Percentiles rank a stretch among this genome's conserved stretches.
Conservation (phyloP, 495 filamentous ascomycete genomes). For the Zalerion maritima region DNA sequence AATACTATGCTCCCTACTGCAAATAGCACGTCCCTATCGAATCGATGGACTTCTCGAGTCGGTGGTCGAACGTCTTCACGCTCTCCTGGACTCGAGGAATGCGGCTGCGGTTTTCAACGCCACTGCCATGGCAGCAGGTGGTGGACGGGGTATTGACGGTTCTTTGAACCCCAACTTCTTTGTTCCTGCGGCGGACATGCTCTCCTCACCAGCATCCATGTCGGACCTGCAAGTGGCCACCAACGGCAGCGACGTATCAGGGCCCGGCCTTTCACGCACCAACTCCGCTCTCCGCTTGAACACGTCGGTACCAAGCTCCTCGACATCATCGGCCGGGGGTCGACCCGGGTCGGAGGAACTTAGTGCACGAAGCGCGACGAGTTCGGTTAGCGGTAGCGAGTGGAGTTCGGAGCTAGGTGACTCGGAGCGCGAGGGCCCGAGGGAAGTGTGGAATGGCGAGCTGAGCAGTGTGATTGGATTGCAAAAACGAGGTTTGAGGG, state of each 20-base stretch:
- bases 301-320: conserved; percentile 17
- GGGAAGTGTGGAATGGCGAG: conserved; percentile 68
- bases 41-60: conserved; percentile 86
- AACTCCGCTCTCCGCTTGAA: conserved; percentile 23
- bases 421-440: conserved; percentile 16
- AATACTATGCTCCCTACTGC: conserved; percentile 86
- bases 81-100: conserved; percentile 79
- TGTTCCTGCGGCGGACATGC: conserved; percentile 6
- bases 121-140: conserved; percentile 93
- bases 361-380: conserved; percentile 33
- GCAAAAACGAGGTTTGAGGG: conserved; percentile 83
- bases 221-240: conserved; percentile 11
- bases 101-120: conserved; percentile 97
- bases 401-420: conserved; percentile 31
- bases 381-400: conserved; percentile 32
- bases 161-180: conserved; percentile 34
- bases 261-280: conserved; percentile 7
- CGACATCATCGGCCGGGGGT: conserved; percentile 5
- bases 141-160: conserved; percentile 56
- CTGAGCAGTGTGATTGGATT: conserved; percentile 88
- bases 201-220: conserved; percentile 8
- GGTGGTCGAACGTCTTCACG: conserved; percentile 79
- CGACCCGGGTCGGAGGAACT: conserved; percentile 30
- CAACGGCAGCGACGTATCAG: conserved; percentile 1
- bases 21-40: conserved; percentile 84